Evolutionary conservation across 169 alveolate genomes (phyloP).

Genomic region (Cryptosporidium felis): DNA sequence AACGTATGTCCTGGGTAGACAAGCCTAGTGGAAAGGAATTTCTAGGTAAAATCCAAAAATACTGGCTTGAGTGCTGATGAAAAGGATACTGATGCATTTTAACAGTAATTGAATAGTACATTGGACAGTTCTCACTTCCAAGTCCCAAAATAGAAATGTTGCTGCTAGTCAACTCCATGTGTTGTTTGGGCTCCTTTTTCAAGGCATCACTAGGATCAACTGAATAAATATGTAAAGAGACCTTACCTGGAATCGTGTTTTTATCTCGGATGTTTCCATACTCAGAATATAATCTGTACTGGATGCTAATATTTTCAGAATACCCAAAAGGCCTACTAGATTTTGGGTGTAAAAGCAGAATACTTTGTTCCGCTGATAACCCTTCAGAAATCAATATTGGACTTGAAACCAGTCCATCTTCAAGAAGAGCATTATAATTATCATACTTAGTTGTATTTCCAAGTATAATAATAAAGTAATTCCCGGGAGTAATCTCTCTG

Average conservation of each 20-base stretch:
- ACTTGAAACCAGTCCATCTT: constrained; percentile 52
- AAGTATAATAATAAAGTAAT: constrained; percentile 16
- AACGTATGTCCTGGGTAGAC: constrained; percentile 8
- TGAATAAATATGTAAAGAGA: constrained; percentile 31
- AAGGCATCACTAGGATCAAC: constrained; percentile 16
- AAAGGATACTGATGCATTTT: constrained; percentile 7
- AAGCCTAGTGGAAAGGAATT: background rate
- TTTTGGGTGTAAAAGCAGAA: constrained; percentile 16
- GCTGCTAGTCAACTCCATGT: background rate
- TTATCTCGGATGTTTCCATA: background rate
- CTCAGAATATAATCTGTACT: constrained; percentile 1
- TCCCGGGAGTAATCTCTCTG: background rate
- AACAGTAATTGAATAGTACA: background rate
- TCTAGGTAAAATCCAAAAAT: constrained; percentile 50
- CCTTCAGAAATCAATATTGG: constrained; percentile 2
- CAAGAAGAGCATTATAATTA: background rate
- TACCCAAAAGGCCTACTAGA: constrained; percentile 37
- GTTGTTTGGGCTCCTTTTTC: constrained; percentile 2
- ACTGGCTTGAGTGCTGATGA: constrained; percentile 25
- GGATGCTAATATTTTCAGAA: constrained; percentile 8
- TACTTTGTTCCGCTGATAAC: background rate
- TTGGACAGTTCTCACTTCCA: constrained; percentile 2
- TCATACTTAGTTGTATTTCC: background rate
- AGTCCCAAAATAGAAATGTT: constrained; percentile 14
- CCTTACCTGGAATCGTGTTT: background rate